A percentile compares a stretch with the other conserved stretches of the same genome.
Conservation (phyloP, 805 yeast genomes). For the Candida glaebosa region DNA sequence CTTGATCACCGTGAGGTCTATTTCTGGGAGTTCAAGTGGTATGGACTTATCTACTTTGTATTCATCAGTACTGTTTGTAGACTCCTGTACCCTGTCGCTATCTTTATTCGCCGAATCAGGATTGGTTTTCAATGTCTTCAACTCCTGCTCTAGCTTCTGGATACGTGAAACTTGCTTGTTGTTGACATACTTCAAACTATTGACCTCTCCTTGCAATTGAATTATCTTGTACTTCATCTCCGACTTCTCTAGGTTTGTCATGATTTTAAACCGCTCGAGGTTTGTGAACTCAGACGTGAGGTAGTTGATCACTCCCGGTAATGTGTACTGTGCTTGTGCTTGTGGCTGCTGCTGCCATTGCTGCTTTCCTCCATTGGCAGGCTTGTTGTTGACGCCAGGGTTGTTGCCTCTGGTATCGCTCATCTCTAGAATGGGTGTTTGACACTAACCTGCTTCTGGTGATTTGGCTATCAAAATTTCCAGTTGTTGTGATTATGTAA, state of each 20-base stretch:
- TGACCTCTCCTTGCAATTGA: slow-evolving; percentile 51
- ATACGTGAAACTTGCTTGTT: slow-evolving; percentile 40
- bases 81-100: not conserved
- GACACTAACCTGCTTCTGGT: no score
- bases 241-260: slow-evolving; percentile 50
- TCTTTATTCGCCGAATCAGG: not conserved
- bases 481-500: not conserved
- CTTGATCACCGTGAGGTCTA: slow-evolving; percentile 30
- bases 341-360: slow-evolving; percentile 11
- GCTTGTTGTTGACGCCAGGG: slow-evolving; percentile 4
- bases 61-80: not conserved
- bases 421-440: not conserved
- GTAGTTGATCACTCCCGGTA: slow-evolving; percentile 60
- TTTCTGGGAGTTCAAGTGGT: slow-evolving; percentile 23
- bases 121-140: slow-evolving; percentile 9
- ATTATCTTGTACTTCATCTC: slow-evolving; percentile 50
- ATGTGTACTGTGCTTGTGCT: slow-evolving; percentile 40
- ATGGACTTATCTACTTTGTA: not conserved
- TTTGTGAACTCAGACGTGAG: slow-evolving; percentile 57
- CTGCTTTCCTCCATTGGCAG: slow-evolving; percentile 9
- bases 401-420: slow-evolving; percentile 4
- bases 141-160: slow-evolving; percentile 31
- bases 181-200: slow-evolving; percentile 38
- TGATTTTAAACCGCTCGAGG: slow-evolving; percentile 39
- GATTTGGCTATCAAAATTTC: no score